Percentiles rank a stretch among this genome's conserved stretches.
phyloP scores from a whole-genome alignment of 1,139 yeast species.

The Suhomyces kunorum region DNA sequence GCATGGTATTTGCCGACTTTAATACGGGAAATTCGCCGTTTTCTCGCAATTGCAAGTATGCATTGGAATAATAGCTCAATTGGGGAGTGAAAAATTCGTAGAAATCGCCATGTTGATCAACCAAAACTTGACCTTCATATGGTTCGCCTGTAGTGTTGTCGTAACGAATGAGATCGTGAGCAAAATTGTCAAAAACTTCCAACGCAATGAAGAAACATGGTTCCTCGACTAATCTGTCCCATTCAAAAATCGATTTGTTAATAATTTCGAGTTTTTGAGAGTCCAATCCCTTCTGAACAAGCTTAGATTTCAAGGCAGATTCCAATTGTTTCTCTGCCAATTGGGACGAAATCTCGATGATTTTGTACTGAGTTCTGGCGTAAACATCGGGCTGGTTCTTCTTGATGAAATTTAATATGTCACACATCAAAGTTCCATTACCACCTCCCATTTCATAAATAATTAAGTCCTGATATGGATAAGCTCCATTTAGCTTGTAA shows the following conservation, averaged over 20 bases:
- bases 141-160: conserved; percentile 70
- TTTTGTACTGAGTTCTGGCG: conserved; percentile 63
- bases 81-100: conserved; percentile 73
- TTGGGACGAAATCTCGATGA: conserved; percentile 73
- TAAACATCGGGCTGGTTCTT: conserved; percentile 72
- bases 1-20: conserved; percentile 22
- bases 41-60: conserved; percentile 57
- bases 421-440: conserved; percentile 82
- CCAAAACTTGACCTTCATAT: conserved; percentile 73
- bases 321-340: conserved; percentile 63
- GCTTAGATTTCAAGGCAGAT: conserved; percentile 38
- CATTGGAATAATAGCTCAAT: conserved; percentile 60
- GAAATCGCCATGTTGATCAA: conserved; percentile 76
- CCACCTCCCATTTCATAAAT: conserved; percentile 93
- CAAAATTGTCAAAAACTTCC: conserved; percentile 83
- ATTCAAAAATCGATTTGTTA: conserved; percentile 74
- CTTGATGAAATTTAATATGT: conserved; percentile 68
- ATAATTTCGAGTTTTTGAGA: conserved; percentile 58
- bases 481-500: conserved; percentile 60
- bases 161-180: conserved; percentile 80
- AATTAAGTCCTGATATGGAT: conserved; percentile 63
- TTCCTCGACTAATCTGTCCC: conserved; percentile 63
- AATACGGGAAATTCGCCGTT: conserved; percentile 41
- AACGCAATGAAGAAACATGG: conserved; percentile 81
- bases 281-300: conserved; percentile 43